Base-by-base conservation (phyloP, 352 stramenopile genomes). In the Pythium dissotocum region DNA sequence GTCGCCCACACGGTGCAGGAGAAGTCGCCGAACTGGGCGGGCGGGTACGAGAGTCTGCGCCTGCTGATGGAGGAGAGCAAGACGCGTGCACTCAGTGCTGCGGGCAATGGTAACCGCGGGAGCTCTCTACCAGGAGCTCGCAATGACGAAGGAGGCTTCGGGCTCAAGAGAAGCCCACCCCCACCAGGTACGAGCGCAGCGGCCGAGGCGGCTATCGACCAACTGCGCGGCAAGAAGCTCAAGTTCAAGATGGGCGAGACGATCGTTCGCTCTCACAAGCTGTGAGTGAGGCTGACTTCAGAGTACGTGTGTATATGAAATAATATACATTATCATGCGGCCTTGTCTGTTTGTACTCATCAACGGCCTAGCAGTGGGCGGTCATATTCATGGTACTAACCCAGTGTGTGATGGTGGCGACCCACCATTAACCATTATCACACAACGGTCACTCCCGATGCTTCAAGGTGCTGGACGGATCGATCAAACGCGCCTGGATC, bases 1-100 rank as follows among this genome's bases (percentile, higher is more conserved):
- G 78, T 95, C 16, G 86, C 85, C 6, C 86, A 94, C 70, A 93
- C 85, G 1, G 88, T 94, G 51, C 83, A 92, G 49, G 86, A 95
- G 35, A 95, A 95, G 49, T 67, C 78, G 5, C 67, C 72, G 24
- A 85, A 93, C 63, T 95, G 84, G 83, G 86, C 88, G 0, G 86
- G 88, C 13, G 86, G 88, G 30, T 95, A 91, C 54, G 86, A 94
- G 59, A 91, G 82, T 38, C 71, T 95, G 59, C 84, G 88, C 8
- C 57, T 85, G 14, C 87, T 95, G 73, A 94, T 95, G 80, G 88
- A 95, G 59, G 84, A 93, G 42, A 95, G 80, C 73, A 91, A 89
- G 77, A 89, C 77, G 61, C 79, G 82, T 4, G 58, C 77, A 56
- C 38, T 85, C 32, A 77, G 73, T 30, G 40, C 51, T 14, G 56